Percentiles rank a stretch among this genome's conserved stretches.
These are phyloP conservation scores for Leccinum obscurum DNA, from an alignment of 768 basidiomycete species.

Conservation along the genomic window DNA sequence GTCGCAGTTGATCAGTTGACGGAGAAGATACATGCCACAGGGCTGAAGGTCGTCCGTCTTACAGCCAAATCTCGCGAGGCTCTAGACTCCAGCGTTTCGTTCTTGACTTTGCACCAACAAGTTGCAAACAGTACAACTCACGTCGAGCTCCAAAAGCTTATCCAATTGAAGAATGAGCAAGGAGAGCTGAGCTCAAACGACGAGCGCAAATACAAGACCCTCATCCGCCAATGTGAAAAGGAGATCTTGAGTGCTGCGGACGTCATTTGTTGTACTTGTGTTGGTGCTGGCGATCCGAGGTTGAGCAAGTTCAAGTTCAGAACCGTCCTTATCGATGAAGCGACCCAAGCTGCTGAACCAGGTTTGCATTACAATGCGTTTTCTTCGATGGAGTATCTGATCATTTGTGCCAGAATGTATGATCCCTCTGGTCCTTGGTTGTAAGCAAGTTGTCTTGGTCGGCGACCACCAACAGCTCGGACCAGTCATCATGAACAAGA, in stretches of 20 bases:
- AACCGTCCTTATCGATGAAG: conserved; percentile 97
- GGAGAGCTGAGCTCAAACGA: conserved; percentile 96
- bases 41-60: conserved; percentile 94
- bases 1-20: conserved; percentile 99
- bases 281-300: conserved; percentile 95
- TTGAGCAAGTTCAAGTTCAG: conserved; percentile 97
- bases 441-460: conserved; percentile 97
- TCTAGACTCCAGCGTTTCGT: conserved; percentile 91
- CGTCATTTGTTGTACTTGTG: conserved; percentile 98
- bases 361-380: conserved; percentile 46
- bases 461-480: conserved; percentile 97
- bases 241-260: conserved; percentile 95
- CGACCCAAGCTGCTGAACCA: conserved; percentile 96
- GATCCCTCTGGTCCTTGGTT: conserved; percentile 97
- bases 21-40: conserved; percentile 99
- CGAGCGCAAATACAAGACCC: conserved; percentile 95
- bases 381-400: conserved; percentile 6
- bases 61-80: conserved; percentile 99
- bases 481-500: conserved; percentile 99
- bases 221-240: conserved; percentile 95
- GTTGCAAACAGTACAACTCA: conserved; percentile 96
- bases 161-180: conserved; percentile 96
- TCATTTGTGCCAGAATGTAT: conserved; percentile 76
- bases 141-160: conserved; percentile 96
- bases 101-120: conserved; percentile 95